Evolutionary conservation across 78 protist species (phyloP).

Genomic region (Guillardia theta): DNA sequence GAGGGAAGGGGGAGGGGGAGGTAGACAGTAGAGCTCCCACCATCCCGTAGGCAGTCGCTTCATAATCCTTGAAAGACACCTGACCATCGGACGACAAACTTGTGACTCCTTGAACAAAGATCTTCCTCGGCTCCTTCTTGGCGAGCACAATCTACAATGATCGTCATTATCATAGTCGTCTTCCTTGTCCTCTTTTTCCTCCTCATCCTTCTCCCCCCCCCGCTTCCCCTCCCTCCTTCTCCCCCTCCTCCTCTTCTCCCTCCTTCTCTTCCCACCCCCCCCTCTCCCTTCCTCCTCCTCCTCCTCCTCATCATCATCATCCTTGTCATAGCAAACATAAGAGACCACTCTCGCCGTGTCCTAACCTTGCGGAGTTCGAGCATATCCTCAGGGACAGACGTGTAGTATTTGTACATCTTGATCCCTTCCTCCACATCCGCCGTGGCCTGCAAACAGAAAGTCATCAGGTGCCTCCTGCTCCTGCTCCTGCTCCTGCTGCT

Average conservation of each 20-base stretch:
- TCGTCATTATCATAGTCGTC: neutral
- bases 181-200: neutral
- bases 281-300: no score
- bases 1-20: no score
- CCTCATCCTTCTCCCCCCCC: neutral
- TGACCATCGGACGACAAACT: neutral
- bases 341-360: neutral
- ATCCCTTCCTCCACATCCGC: conserved; percentile 19
- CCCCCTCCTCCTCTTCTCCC: no score
- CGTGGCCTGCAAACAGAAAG: no score
- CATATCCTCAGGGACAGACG: neutral
- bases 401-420: neutral
- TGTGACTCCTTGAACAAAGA: conserved; percentile 20
- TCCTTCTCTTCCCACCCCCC: no score
- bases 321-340: neutral
- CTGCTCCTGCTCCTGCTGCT: no score
- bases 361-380: neutral
- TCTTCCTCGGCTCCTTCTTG: conserved; percentile 35
- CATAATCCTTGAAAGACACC: neutral
- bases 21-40: no score
- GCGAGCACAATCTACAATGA: neutral
- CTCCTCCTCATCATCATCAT: neutral
- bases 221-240: no score
- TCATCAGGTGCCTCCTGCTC: no score
- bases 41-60: neutral